Evolutionary conservation across 352 stramenopile genomes (phyloP), one percentile per base, ranked within the genome.

Genomic region (Phytophthora pini): DNA sequence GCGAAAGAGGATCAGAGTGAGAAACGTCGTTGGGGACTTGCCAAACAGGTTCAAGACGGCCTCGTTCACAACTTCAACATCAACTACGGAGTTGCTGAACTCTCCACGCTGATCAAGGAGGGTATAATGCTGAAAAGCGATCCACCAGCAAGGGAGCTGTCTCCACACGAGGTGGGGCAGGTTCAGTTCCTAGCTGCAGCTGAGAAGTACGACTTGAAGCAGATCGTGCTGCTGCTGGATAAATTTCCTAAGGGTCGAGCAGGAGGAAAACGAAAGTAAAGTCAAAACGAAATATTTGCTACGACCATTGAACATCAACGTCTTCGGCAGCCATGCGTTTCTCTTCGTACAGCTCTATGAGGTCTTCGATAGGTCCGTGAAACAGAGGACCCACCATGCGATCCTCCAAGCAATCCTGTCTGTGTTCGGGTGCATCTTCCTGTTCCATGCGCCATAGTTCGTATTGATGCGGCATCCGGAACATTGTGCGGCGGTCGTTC

Each of bases 141-240:
- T 4, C 55, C 34, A 5, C 58, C 55, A 2, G 44, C 51, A 13
- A 39, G 40, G 9, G 76, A 87, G 17, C 50, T 89, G 3, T 75
- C 64, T 10, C 47, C 67, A 9, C 80, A 72, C 11, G 81, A 93
- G 34, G 80, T 92, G 9, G 70, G 70, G 4, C 74, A 80, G 13
- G 72, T 89, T 15, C 81, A 91, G 48, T 74, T 93, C 2, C 75
- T 92, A 36, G 81, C 74, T 5, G 83, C 83, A 3, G 72, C 82
- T 2, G 85, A 93, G 54, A 93, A 93, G 47, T 93, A 92, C 43
- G 85, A 92, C 27, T 68, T 93, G 2, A 90, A 90, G 40, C 82
- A 88, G 24, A 67, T 92, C 26, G 74, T 77, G 11, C 26, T 80
- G 22, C 62, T 94, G 11, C 63, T 92, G 10, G 82, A 92, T 43